A percentile compares a stretch with the other conserved stretches of the same genome.
Evolutionary conservation across 345 rosid species (phyloP).

Genomic region (Rubroshorea leprosula): DNA sequence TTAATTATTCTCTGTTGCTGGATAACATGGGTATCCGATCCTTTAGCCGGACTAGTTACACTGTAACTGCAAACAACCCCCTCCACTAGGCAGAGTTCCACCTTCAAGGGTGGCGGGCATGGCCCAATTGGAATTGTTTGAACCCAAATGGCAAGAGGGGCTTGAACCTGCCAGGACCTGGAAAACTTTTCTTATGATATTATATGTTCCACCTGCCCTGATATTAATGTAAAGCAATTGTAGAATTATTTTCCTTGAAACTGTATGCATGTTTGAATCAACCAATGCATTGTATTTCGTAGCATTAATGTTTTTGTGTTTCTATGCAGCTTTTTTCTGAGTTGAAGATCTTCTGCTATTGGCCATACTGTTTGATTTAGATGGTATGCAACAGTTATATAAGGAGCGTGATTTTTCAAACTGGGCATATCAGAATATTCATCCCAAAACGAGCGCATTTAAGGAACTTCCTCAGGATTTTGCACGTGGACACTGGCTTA

Average conservation of each 20-base stretch:
- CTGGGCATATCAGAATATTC: constrained; percentile 41
- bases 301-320: constrained; percentile 4
- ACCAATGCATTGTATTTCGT: not conserved
- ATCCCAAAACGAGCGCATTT: constrained; percentile 30
- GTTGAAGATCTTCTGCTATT: constrained; percentile 28
- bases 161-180: no score
- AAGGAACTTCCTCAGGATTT: constrained; percentile 24
- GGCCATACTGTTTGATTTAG: constrained; percentile 35
- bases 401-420: constrained; percentile 58
- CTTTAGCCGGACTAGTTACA: no score
- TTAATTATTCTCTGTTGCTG: not conserved
- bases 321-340: not conserved
- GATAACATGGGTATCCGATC: no score
- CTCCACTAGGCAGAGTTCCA: no score
- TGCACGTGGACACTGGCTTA: constrained; percentile 32
- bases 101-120: no score
- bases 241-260: not conserved
- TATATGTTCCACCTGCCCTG: no score
- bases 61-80: no score
- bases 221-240: no score
- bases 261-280: not conserved
- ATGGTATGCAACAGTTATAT: constrained; percentile 79
- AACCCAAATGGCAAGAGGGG: no score
- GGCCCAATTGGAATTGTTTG: no score
- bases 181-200: not conserved